Base-by-base conservation (phyloP, 495 filamentous ascomycete species). In the Penicillium maclennaniae region DNA sequence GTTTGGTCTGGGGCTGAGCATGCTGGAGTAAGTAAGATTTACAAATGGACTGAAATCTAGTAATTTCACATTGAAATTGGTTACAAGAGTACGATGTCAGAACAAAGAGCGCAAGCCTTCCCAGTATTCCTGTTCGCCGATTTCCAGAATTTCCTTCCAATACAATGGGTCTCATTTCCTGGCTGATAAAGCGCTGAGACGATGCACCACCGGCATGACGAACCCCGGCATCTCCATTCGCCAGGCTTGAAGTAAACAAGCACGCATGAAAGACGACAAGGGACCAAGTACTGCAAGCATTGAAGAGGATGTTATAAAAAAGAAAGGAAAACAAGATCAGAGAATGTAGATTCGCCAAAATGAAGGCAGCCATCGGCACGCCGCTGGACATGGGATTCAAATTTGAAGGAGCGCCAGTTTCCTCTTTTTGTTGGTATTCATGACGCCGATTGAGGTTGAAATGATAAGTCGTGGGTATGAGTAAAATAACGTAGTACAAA, bases 391-490 rank as follows among this genome's bases (percentile, higher is more conserved):
- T 45, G 9, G 20, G 17, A 40, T 16, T 47, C 19, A 34, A 43
- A 47, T 40, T 37, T 34, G 20, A 36, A 19, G 6, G 26, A n/a
- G 47, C 46, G 31, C 42, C 19, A 27, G 55, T 52, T 46, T 47
- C 47, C 53, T 31, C 43, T 54, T 43, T 21, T 37, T 61, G 31
- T 53, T 60, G 44, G 43, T 56, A 27, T 67, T 55, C 51, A 41
- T 62, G 56, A 65, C 61, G 63, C 63, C 60, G 50, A 51, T 44
- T 55, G 41, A 5, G 51, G 58, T 62, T 66, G 60, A 51, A 63
- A 64, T 67, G 53, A 58, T 58, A 56, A 49, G 62, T 58, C 48
- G 44, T 66, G 50, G 61, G 60, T 68, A 67, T 67, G 60, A 55
- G 46, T 54, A 57, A 27, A 56, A 54, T 39, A 56, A 54, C 47